Evolutionary conservation across 192 early-diverging fungal genomes (phyloP).

Genomic region (Umbelopsis isabellina): DNA sequence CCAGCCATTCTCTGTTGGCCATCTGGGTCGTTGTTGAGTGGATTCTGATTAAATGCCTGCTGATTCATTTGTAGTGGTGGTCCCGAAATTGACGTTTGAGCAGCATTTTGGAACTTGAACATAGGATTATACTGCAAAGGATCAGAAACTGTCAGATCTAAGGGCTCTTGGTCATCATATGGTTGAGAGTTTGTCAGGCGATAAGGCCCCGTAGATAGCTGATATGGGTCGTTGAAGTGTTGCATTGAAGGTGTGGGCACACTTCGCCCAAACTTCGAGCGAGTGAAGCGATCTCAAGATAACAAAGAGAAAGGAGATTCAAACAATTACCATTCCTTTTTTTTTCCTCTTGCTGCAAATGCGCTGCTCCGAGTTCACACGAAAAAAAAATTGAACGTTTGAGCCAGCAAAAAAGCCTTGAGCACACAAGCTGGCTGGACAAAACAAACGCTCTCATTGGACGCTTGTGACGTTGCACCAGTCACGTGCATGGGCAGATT

Average conservation of each 20-base stretch:
- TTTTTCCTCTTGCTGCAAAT: constrained; percentile 19
- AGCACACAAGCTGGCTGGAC: neutral
- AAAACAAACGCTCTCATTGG: constrained; percentile 14
- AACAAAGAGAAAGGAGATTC: neutral
- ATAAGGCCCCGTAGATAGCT: neutral
- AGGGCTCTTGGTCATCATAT: constrained; percentile 6
- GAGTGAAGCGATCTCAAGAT: constrained; percentile 4
- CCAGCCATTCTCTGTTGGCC: constrained; percentile 2
- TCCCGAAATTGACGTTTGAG: constrained; percentile 8
- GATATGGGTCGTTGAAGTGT: constrained; percentile 13
- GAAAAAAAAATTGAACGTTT: constrained; percentile 19
- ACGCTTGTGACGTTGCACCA: constrained; percentile 13
- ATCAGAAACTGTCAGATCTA: constrained; percentile 18
- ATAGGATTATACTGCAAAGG: constrained; percentile 19
- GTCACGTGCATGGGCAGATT: neutral
- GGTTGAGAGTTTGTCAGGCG: neutral
- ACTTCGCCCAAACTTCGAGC: constrained; percentile 19
- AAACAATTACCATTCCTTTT: constrained; percentile 21
- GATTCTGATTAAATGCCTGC: constrained; percentile 1
- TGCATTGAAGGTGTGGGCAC: constrained; percentile 20
- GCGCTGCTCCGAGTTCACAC: constrained; percentile 22
- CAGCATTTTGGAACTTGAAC: constrained; percentile 21
- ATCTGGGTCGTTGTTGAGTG: constrained; percentile 5
- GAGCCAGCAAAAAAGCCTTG: constrained; percentile 20
- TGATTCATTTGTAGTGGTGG: constrained; percentile 11